Base-by-base conservation (phyloP, 768 basidiomycete genomes). In the Russula sp. region DNA sequence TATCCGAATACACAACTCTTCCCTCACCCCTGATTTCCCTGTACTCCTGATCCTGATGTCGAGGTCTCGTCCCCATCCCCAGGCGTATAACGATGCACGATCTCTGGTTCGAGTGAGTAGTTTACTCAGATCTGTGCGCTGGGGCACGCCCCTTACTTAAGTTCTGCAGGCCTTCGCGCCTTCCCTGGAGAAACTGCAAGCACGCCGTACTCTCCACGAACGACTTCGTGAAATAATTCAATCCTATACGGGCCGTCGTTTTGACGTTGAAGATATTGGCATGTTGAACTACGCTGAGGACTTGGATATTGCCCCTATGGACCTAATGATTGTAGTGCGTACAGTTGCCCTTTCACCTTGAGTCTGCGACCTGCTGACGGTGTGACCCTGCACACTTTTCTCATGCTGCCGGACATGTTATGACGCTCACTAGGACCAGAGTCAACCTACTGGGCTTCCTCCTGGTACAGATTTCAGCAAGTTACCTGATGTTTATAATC, bases 241-340 rank as follows among this genome's bases (percentile, higher is more conserved):
- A 18, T 55, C 57, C 18, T 47, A 41, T 18, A 35, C 38, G 36
- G 62, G 52, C 43, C 29, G 36, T 8, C 7, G 35, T 13, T 56
- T 65, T n/a, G 63, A 65, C 46, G 49, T 66, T 2, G 55, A 56
- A 41, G 65, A 65, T 14, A 34, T 60, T 6, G 51, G 56, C 36
- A 66, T 66, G 65, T 35, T 22, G 5, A 32, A 52, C 25, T 66
- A 66, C 11, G 63, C 58, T 7, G 45, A 54, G 22, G 66, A 66
- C 43, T 22, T 65, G 41, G 59, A 65, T 5, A 46, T 58, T 32
- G 59, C 63, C 2, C 66, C 66, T 25, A 5, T 66, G n/a, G 59
- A 66, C 20, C 29, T 66, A 6, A 25, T 58, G 36, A 49, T 66
- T 20, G 52, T 59, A 35, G 66, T 66, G 7, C 22, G 66, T 59